Evolutionary conservation across 805 yeast genomes (phyloP).

Genomic region (Barnettozyma siamensis): DNA sequence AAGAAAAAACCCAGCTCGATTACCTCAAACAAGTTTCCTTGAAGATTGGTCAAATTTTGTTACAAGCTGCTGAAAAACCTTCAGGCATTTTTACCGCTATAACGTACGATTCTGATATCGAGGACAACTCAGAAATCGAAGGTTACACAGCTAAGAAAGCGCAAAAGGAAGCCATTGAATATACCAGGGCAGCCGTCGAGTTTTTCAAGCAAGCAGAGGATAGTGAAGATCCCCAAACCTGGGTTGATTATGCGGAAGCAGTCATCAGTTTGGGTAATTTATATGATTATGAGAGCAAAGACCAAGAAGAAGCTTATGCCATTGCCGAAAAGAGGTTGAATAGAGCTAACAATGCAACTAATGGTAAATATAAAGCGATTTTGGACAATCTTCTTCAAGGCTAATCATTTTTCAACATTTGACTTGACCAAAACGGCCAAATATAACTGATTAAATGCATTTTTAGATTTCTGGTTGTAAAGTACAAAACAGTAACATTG

Average conservation of each 20-base stretch:
- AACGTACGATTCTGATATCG: conserved; percentile 50
- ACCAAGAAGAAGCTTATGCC: conserved; percentile 60
- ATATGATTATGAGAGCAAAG: conserved; percentile 54
- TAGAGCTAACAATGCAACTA: conserved; percentile 74
- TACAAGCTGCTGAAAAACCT: conserved; percentile 62
- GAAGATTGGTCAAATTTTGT: conserved; percentile 55
- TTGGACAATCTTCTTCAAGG: conserved; percentile 43
- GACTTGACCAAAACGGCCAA: too few species aligned
- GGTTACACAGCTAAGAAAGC: conserved; percentile 34
- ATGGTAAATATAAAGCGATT: conserved; percentile 65
- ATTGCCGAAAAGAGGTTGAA: conserved; percentile 64
- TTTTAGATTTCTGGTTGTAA: too few species aligned
- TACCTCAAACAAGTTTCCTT: conserved; percentile 38
- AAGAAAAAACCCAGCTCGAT: conserved; percentile 16
- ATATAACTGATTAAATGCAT: too few species aligned
- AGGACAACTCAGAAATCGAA: conserved; percentile 24
- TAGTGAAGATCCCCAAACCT: conserved; percentile 69
- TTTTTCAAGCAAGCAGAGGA: conserved; percentile 56
- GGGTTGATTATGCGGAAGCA: conserved; percentile 86
- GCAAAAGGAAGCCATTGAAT: conserved; percentile 41
- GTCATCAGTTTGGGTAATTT: conserved; percentile 74
- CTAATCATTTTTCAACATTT: background rate
- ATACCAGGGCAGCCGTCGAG: conserved; percentile 48
- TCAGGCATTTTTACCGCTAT: conserved; percentile 48
- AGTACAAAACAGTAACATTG: too few species aligned